Conservation (phyloP, 768 basidiomycete species). For the Mycena olivaceomarginata region DNA sequence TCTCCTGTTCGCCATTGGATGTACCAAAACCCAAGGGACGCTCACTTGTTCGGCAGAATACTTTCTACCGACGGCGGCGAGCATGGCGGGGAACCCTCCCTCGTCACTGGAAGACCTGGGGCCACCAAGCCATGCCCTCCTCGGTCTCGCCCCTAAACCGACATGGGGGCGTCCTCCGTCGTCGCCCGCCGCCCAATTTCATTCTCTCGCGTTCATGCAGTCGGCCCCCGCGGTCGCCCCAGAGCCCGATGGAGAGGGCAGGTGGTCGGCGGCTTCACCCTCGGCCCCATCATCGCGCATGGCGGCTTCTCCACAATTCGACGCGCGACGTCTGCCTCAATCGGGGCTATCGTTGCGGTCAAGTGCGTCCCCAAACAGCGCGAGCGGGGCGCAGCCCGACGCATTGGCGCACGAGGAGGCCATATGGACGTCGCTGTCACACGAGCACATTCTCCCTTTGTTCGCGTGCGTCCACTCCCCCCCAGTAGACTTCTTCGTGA, state of each 20-base stretch:
- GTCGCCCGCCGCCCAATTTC: slow-evolving; percentile 86
- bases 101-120: slow-evolving; percentile 1
- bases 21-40: slow-evolving; percentile 33
- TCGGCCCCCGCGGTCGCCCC: slow-evolving; percentile 53
- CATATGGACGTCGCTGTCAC: slow-evolving; percentile 85
- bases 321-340: slow-evolving; percentile 78
- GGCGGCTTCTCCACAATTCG: slow-evolving; percentile 91
- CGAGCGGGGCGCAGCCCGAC: slow-evolving; percentile 69
- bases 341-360: slow-evolving; percentile 80
- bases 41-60: slow-evolving; percentile 32
- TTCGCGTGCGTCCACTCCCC: slow-evolving; percentile 77
- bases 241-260: slow-evolving; percentile 81
- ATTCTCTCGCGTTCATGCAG: slow-evolving; percentile 78
- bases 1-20: slow-evolving; percentile 35
- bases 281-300: slow-evolving; percentile 85
- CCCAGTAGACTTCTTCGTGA: slow-evolving; percentile 88
- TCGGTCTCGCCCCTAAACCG: not conserved
- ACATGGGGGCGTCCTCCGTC: slow-evolving; percentile 42
- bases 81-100: slow-evolving; percentile 6
- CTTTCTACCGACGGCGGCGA: slow-evolving; percentile 33
- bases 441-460: slow-evolving; percentile 92
- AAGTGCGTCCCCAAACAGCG: slow-evolving; percentile 84
- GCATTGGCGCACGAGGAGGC: slow-evolving; percentile 82
- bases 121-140: slow-evolving; percentile 2
- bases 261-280: slow-evolving; percentile 80